Evolutionary conservation across 306 rosid genomes (phyloP), one percentile per base, ranked within the genome.

Genomic region (Carpinus viminea): DNA sequence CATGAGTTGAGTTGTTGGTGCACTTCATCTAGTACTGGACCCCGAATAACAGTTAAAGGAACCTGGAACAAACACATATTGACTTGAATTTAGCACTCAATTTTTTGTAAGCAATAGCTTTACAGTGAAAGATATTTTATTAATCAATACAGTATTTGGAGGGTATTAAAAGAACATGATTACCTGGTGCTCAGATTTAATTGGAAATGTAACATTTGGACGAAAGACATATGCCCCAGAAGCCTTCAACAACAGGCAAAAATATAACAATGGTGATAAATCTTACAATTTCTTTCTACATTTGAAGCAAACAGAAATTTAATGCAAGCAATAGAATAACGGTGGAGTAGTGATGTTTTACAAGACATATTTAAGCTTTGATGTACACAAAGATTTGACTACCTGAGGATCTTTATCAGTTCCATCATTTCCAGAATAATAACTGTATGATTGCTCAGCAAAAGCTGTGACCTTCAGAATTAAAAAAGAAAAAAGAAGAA

Each of bases 211-310:
- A 79, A 83, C 88, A 73, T 81, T 78, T 36, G 91, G 91, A 60
- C 89, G 86, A 62, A 88, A 88, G 80, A 88, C 47, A 38, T 88
- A 88, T 59, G 91, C 91, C 74, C 91, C 91, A 38, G 91, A 88
- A 0, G 89, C 85, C 89, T 86, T 74, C 28, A 71, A 48, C 16
- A 54, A 7, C 5, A 74, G 52, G 17, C 12, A 48, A 71, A 81
- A 38, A 21, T 28, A 24, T 62, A 75, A 28, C 24, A 65, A 70
- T 75, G 41, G 66, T 45, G 74, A 28, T 28, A 53, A 41, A 60
- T 17, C 46, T 41, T 70, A 68, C 21, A 46, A 54, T 56, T 56
- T 26, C 60, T 51, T 72, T 41, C 53, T 21, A 59, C 2, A 46
- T 20, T 24, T 60, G 60, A 43, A 47, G 55, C 17, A 54, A 17